Conservation (phyloP, 345 rosid species). For the Eucalyptus polybractea region DNA sequence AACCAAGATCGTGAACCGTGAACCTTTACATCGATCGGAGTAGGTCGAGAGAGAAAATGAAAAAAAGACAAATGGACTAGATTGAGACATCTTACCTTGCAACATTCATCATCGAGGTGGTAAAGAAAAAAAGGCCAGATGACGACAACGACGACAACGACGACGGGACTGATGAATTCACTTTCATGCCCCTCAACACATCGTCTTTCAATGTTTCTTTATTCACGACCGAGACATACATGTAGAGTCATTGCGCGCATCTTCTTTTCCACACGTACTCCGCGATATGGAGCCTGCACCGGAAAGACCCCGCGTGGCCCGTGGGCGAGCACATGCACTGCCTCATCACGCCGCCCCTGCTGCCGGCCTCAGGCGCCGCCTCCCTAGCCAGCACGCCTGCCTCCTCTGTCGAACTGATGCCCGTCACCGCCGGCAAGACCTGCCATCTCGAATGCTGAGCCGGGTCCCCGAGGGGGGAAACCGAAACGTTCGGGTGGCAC, state of each 20-base stretch:
- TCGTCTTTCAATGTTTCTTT: background rate
- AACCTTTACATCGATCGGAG: background rate
- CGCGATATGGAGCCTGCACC: background rate
- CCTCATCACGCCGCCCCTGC: background rate
- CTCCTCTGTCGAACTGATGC: background rate
- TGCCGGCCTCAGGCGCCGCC: background rate
- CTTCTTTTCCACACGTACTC: conserved; percentile 1
- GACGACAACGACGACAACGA: background rate
- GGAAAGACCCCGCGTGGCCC: conserved; percentile 1
- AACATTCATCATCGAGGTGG: background rate
- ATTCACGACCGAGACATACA: background rate
- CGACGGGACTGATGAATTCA: background rate
- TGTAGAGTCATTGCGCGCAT: background rate
- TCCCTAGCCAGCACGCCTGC: background rate
- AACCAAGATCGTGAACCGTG: background rate
- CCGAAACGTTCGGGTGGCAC: background rate
- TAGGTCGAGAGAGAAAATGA: background rate
- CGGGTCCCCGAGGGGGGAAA: background rate
- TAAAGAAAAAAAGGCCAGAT: background rate
- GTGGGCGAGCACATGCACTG: conserved; percentile 6
- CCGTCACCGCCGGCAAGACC: background rate
- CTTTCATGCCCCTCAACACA: background rate
- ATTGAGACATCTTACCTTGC: background rate
- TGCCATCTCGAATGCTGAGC: background rate
- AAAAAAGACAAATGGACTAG: background rate